These are phyloP conservation scores for Flaveria linearis DNA, from an alignment of 129 eudicot genomes.

Conservation along the genomic window DNA sequence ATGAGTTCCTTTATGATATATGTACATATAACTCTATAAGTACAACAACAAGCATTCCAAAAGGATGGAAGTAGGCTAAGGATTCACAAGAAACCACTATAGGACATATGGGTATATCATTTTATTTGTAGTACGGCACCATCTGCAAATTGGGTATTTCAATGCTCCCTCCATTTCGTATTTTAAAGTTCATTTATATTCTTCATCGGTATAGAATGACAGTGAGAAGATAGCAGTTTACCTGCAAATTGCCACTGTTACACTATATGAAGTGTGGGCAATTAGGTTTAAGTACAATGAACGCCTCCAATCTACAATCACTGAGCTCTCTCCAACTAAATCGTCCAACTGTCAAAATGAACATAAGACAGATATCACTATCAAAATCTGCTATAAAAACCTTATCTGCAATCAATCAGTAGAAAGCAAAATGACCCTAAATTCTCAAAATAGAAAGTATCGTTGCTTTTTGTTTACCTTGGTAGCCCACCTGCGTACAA, in stretches of 20 bases:
- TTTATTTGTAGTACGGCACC: neutral
- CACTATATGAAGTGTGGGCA: conserved; percentile 88
- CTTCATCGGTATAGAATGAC: too few species aligned
- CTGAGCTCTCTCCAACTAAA: conserved; percentile 56
- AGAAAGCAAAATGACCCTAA: conserved; percentile 14
- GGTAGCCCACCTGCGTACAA: conserved; percentile 6
- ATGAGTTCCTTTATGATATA: neutral
- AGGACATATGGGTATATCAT: neutral
- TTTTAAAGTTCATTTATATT: conserved; percentile 2
- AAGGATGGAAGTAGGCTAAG: neutral
- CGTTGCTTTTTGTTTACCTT: neutral
- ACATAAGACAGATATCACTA: conserved; percentile 10
- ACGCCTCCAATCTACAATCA: conserved; percentile 82
- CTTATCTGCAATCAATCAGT: conserved; percentile 64
- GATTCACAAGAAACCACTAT: conserved; percentile 3
- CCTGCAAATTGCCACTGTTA: conserved; percentile 99
- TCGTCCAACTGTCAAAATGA: conserved; percentile 57
- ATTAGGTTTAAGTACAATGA: conserved; percentile 81
- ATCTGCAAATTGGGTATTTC: neutral
- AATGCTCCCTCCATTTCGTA: conserved; percentile 3
- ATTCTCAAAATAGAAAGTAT: neutral
- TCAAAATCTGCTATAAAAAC: conserved; percentile 12
- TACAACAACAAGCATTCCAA: neutral
- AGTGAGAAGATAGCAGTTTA: conserved; percentile 25
- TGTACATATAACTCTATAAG: neutral